Evolutionary conservation across 2,329 filamentous ascomycete species (phyloP), one percentile per base, ranked within the genome.

Genomic region (Penicillium hordei): DNA sequence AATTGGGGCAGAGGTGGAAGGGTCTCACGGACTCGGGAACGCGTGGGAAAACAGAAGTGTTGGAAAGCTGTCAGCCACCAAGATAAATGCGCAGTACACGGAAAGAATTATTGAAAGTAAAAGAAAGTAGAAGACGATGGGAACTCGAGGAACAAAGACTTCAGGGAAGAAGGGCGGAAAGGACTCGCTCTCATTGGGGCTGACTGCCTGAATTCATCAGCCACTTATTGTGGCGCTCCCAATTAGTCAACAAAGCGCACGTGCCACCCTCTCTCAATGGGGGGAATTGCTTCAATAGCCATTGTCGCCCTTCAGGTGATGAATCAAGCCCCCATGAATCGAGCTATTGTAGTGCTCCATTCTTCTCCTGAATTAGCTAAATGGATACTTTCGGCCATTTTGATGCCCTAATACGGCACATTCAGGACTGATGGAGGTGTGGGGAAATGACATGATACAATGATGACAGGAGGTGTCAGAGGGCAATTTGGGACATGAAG

Each of bases 401-500:
- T 42, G 29, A 52, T 52, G 27, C 9, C 44, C 48, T 39, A 27
- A 48, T 29, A 34, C 15, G 27, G 25, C 39, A 25, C n/a, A 52
- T 59, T 33, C 36, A 29, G 45, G 23, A 34, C 54, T 44, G 33
- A 9, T 27, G 31, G 46, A 36, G 52, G n/a, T 39, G 31, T 44
- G 44, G 56, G 44, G 43, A 21, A 49, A 25, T 51, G 42, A 42
- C 44, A 40, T 31, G 52, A 54, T 57, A 53, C 52, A 45, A 49
- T 59, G 59, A 58, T 57, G 57, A 58, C 60, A 67, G 65, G 60
- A 61, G 64, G 50, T 63, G 64, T 65, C 52, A 67, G 63, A 66
- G 55, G 55, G 57, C 61, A 60, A 57, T 65, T 46, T 58, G 61
- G 52, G 56, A 65, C 58, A 49, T 61, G 58, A 49, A 64, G 63